Evolutionary conservation across 768 basidiomycete species (phyloP), one percentile per base, ranked within the genome.

Genomic region (Dacryopinax primogenitus): DNA sequence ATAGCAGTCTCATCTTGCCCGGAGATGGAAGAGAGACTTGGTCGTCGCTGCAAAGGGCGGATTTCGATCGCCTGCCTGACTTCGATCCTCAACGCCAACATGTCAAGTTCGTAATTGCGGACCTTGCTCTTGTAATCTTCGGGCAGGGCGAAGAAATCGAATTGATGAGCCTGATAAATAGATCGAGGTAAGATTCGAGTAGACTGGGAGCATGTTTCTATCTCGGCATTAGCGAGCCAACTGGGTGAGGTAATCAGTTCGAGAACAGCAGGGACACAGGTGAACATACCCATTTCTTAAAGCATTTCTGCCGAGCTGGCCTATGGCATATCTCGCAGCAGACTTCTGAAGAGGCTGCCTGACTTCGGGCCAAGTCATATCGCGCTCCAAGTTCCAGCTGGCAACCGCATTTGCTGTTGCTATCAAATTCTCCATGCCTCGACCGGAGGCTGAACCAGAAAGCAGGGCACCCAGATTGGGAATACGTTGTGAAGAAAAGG

Each of bases 161-260:
- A 90, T 67, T 94, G 90, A 68, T 91, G 88, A 0, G 85, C 83
- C 18, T 90, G 84, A 74, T 95, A 95, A 33, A 96, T 80, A 0
- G 88, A 80, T 0, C 85, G 81, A 1, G 91, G 88, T 0, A 89
- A 79, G 35, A 90, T 77, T 1, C 74, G 77, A 0, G 80, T 77
- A 0, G 84, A 83, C 2, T 75, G 78, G 0, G 87, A 84, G 71
- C 74, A 83, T 0, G 90, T 91, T 62, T 87, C 87, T 2, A 95
- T 81, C 72, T 96, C 93, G 0, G 90, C 91, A 44, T 86, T 83
- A 0, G 90, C 81, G 3, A 94, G 80, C 75, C 82, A 86, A 68
- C 86, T 90, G 65, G 35, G 37, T 33, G 12, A 35, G 9, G 28
- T 63, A 58, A 21, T 58, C 51, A 58, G 35, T 36, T 30, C 58